Base-by-base conservation (phyloP, 345 rosid species). In the Passiflora organensis region DNA sequence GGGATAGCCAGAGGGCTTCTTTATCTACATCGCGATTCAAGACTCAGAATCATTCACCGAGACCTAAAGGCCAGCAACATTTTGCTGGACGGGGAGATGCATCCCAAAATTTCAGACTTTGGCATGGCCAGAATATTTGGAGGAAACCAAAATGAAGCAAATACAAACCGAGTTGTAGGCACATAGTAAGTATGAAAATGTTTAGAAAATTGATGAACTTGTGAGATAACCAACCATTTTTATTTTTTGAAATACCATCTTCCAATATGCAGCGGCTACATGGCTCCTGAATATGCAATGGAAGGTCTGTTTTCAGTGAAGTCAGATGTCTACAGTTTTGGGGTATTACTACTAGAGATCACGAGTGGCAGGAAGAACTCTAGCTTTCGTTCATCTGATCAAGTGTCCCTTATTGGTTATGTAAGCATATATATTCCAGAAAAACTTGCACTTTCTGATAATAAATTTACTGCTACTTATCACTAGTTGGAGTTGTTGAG, bases 201-300 rank as follows among this genome's bases (percentile, higher is more conserved):
- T 1, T 5, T 32, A 20, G 21, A 17, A 62, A 17, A 45, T 23
- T 21, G 17, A 12, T 24, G 32, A 12, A 4, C 1, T 54, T 32
- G 9, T 2, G 17, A 6, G 11, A 5, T 10, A 23, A 22, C 23
- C 17, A 47, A 28, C 13, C 42, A 25, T 41, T 10, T n/a, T 39
- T n/a, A 39, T 37, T 38, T 13, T 43, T 43, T 46, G 36, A 16
- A 46, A 4, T n/a, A 15, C 42, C 36, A 25, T 20, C 13, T 59
- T 32, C 32, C 15, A 21, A 28, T 15, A 20, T 59, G 64, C 65
- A 66, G 71, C 15, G 71, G 71, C 18, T 66, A 66, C 16, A 66
- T 66, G 71, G 53, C 72, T 25, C 72, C 72, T 1, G 72, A 67
- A 55, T 67, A 67, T 11, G 72, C 72, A 43, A 67, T 67, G 71